These are phyloP conservation scores for Fusarium verticillioides DNA, from an alignment of 2,329 filamentous ascomycete genomes.

Conservation along the genomic window DNA sequence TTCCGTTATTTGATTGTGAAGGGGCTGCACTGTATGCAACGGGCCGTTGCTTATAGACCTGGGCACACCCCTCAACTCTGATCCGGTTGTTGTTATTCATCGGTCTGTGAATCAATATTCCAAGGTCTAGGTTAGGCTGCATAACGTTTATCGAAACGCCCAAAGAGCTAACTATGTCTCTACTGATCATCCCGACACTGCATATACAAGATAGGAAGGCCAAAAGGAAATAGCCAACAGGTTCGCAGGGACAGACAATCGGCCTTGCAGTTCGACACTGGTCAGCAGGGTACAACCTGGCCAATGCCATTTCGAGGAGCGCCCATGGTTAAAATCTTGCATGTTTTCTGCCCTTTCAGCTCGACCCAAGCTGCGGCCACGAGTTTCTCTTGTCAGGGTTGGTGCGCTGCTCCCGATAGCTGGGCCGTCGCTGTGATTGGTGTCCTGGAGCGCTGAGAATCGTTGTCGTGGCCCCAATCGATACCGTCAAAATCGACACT, in stretches of 20 bases:
- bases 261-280: conserved; percentile 17
- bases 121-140: conserved; percentile 8
- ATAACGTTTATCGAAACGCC: conserved; percentile 6
- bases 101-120: conserved; percentile 1
- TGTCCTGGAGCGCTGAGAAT: conserved; percentile 31
- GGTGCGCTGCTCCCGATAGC: conserved; percentile 13
- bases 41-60: conserved; percentile 5
- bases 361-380: conserved; percentile 20
- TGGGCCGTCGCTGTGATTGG: conserved; percentile 35
- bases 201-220: conserved; percentile 29
- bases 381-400: conserved; percentile 12
- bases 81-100: conserved; percentile 7
- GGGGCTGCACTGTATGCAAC: conserved; percentile 6
- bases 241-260: background rate
- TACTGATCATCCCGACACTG: background rate
- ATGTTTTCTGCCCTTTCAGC: conserved; percentile 20
- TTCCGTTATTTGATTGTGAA: conserved; percentile 18
- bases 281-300: conserved; percentile 25
- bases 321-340: conserved; percentile 10
- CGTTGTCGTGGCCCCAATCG: conserved; percentile 45
- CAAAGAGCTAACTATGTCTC: background rate
- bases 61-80: background rate
- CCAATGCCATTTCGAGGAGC: conserved; percentile 13
- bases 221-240: conserved; percentile 24
- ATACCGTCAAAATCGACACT: conserved; percentile 16